Base-by-base conservation (phyloP, 352 stramenopile genomes). In the Phytophthora gonapodyides region DNA sequence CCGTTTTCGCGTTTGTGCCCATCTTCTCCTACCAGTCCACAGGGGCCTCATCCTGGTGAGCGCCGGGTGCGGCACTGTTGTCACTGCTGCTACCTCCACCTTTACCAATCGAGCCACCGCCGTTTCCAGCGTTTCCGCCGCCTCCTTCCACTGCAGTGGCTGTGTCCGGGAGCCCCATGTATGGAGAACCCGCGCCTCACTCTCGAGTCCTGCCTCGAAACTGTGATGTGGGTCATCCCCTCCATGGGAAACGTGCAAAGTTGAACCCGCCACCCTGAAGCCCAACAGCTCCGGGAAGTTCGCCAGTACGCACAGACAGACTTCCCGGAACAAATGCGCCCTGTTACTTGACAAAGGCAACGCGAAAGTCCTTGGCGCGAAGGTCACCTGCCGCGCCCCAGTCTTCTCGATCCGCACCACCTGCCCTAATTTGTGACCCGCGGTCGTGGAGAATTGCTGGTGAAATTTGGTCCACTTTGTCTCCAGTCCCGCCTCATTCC, bases 1-100 rank as follows among this genome's bases (percentile, higher is more conserved):
- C 3, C 11, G 2, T 12, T 34, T 43, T 21, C 57, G 17, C 9
- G 16, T 12, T 8, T 58, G 47, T 1, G 7, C 24, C 57, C 57
- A 64, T 5, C 47, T 6, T 7, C 47, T 27, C 12, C 40, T 30
- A 5, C 57, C 47, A 2, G 33, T 38, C 57, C 57, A 58, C 0
- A 58, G 24, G 3, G 57, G 38, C 19, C 33, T 3, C n/a, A 57
- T 34, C 11, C 17, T 31, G 1, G 37, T 58, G 1, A 64, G 10
- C 31, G 12, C 41, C 2, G 47, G 47, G 21, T 64, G 57, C 10
- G 47, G 57, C 0, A 64, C 27, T n/a, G 21, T 17, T 13, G 9
- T 16, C 2, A 17, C 13, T 11, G 40, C 27, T 12, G 46, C 13
- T n/a, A n/a, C n/a, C n/a, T n/a, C n/a, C n/a, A n/a, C n/a, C n/a